Percentiles rank a stretch among this genome's conserved stretches.
These are phyloP conservation scores for Phyllosticta citrichinensis DNA, from an alignment of 2,329 filamentous ascomycete species.

Conservation along the genomic window DNA sequence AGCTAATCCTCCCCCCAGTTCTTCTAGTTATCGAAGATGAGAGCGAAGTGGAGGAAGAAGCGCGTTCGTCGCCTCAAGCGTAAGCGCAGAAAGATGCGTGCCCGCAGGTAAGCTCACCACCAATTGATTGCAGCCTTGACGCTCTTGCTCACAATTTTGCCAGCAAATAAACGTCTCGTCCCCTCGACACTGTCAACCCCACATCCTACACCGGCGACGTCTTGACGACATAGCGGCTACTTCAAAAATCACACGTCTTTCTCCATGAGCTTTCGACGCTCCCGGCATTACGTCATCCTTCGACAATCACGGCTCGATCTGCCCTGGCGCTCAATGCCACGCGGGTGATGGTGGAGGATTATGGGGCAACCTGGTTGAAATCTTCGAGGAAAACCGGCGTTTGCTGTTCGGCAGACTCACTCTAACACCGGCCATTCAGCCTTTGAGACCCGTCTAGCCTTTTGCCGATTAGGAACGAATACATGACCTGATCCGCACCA, in stretches of 20 bases:
- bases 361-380: conserved; percentile 10
- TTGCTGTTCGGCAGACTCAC: conserved; percentile 1
- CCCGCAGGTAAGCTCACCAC: conserved; percentile 66
- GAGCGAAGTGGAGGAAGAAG: conserved; percentile 99
- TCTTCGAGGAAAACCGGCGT: conserved; percentile 7
- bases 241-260: not conserved
- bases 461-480: conserved; percentile 8
- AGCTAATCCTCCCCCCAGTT: conserved; percentile 6
- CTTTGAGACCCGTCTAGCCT: conserved; percentile 7
- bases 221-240: not conserved
- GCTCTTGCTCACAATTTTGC: conserved; percentile 11
- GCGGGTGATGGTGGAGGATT: not conserved
- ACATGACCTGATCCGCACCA: conserved; percentile 5
- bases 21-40: conserved; percentile 47
- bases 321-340: not conserved
- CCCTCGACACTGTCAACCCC: conserved; percentile 20
- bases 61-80: conserved; percentile 96
- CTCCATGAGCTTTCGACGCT: not conserved
- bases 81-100: conserved; percentile 99
- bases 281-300: conserved; percentile 10
- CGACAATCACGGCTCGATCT: conserved; percentile 4
- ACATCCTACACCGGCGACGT: conserved; percentile 17
- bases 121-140: not conserved
- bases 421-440: conserved; percentile 9
- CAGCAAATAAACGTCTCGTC: conserved; percentile 42